phyloP scores from a whole-genome alignment of 148 eudicot species.

The Cornus kousa region DNA sequence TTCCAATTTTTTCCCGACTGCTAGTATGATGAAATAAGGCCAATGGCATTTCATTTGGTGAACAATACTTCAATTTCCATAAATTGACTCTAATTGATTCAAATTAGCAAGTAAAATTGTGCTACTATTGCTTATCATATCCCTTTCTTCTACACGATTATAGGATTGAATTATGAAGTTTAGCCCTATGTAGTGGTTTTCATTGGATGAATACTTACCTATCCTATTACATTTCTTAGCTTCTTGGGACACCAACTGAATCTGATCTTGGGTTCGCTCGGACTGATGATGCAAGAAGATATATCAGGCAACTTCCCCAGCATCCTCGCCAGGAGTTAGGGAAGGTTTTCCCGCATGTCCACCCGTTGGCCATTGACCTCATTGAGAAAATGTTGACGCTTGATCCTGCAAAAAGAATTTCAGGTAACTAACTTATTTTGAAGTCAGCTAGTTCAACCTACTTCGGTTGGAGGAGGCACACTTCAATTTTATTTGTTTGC shows the following conservation, averaged over 20 bases:
- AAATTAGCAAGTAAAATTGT: neutral
- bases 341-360: constrained; percentile 60
- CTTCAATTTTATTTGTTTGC: neutral
- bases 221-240: constrained; percentile 32
- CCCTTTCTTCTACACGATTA: neutral
- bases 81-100: neutral
- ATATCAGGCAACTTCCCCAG: constrained; percentile 66
- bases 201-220: constrained; percentile 9
- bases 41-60: neutral
- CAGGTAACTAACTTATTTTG: constrained; percentile 38
- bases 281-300: constrained; percentile 80
- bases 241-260: constrained; percentile 81
- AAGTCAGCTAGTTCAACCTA: neutral
- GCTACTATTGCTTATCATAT: no score
- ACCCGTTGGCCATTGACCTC: constrained; percentile 81
- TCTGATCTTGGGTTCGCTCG: constrained; percentile 63
- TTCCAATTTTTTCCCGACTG: no score
- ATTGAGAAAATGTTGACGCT: constrained; percentile 82
- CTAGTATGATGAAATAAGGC: neutral
- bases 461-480: neutral
- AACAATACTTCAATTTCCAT: neutral
- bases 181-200: neutral
- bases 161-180: neutral
- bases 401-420: constrained; percentile 80
- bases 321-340: constrained; percentile 61